Evolutionary conservation across 129 eudicot genomes (phyloP).

Genomic region (Lonicera japonica): DNA sequence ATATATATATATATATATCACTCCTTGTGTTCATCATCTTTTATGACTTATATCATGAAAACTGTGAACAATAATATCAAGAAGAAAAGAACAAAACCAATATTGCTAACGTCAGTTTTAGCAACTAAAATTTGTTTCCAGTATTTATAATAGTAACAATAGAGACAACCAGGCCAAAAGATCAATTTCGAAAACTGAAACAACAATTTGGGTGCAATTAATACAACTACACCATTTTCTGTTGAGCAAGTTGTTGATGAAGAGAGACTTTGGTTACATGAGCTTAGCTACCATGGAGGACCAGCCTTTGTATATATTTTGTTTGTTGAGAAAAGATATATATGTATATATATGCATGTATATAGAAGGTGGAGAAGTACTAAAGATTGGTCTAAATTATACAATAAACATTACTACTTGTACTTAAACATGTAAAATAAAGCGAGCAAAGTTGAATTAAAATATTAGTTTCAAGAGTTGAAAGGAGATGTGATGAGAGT

Average conservation of each 20-base stretch:
- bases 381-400: constrained; percentile 6
- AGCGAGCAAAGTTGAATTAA: not conserved
- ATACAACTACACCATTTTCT: not conserved
- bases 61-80: constrained; percentile 16
- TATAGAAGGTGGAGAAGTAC: not conserved
- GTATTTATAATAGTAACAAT: too few relatives aligned
- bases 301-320: constrained; percentile 7
- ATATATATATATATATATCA: not conserved
- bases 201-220: constrained; percentile 8
- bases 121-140: constrained; percentile 21
- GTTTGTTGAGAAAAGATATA: constrained; percentile 12
- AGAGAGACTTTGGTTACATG: constrained; percentile 6
- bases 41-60: constrained; percentile 11
- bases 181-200: not conserved
- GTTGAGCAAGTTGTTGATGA: not conserved
- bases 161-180: too few relatives aligned
- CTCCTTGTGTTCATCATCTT: constrained; percentile 11
- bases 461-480: constrained; percentile 11
- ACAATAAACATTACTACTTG: not conserved
- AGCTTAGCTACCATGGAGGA: constrained; percentile 18
- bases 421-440: constrained; percentile 10
- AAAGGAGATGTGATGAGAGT: constrained; percentile 25
- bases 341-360: constrained; percentile 6
- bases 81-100: constrained; percentile 14
- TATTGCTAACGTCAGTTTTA: constrained; percentile 30